Conservation (phyloP, 2,329 filamentous ascomycete genomes). For the Tolypocladium tropicale region DNA sequence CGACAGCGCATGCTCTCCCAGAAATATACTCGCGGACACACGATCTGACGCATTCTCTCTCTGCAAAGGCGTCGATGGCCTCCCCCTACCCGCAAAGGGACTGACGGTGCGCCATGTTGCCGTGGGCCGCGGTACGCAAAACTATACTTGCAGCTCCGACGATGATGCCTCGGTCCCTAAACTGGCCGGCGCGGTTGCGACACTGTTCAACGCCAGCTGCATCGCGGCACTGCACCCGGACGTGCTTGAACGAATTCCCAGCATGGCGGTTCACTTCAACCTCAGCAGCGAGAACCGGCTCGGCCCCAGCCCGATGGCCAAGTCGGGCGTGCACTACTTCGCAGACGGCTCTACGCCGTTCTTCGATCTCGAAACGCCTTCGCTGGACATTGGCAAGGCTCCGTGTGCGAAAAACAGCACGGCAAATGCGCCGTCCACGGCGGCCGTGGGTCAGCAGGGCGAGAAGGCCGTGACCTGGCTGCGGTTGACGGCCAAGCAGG, state of each 20-base stretch:
- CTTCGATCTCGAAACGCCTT: slow-evolving; percentile 62
- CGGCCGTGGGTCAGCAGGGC: slow-evolving; percentile 49
- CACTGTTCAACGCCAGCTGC: slow-evolving; percentile 82
- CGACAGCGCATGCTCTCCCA: not conserved
- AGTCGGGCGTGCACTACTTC: slow-evolving; percentile 80
- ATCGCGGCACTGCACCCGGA: slow-evolving; percentile 59
- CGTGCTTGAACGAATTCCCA: slow-evolving; percentile 53
- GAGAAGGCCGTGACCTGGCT: slow-evolving; percentile 73
- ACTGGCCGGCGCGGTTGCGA: slow-evolving; percentile 64
- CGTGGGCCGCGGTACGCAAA: slow-evolving; percentile 81
- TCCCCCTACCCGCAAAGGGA: slow-evolving; percentile 51
- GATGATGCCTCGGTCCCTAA: slow-evolving; percentile 52
- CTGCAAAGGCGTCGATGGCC: slow-evolving; percentile 38
- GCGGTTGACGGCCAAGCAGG: slow-evolving; percentile 47
- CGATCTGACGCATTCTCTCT: not conserved
- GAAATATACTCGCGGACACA: not conserved
- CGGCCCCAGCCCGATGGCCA: slow-evolving; percentile 48
- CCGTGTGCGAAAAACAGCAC: slow-evolving; percentile 52
- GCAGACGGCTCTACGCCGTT: slow-evolving; percentile 57
- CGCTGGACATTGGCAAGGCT: slow-evolving; percentile 44
- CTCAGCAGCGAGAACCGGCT: slow-evolving; percentile 32
- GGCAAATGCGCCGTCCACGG: slow-evolving; percentile 50
- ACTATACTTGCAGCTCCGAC: slow-evolving; percentile 72
- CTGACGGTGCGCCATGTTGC: slow-evolving; percentile 66
- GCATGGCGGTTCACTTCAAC: slow-evolving; percentile 58